A percentile compares a stretch with the other conserved stretches of the same genome.
These are phyloP conservation scores for Colletotrichum chrysophilum DNA, from an alignment of 2,329 filamentous ascomycete species.

Conservation along the genomic window DNA sequence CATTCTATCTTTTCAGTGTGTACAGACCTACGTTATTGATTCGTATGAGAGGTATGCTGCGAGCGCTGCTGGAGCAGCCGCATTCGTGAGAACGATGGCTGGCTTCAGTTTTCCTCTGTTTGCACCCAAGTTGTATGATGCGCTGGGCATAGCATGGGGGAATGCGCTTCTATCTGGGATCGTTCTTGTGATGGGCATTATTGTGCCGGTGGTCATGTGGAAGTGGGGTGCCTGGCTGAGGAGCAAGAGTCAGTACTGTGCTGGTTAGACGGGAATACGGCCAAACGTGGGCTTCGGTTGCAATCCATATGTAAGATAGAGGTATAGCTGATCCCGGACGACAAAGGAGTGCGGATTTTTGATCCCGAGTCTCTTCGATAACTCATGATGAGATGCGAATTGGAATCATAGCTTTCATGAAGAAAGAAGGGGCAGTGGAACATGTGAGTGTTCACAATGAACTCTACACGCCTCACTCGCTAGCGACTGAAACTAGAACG, in stretches of 20 bases:
- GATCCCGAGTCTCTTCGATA: neutral
- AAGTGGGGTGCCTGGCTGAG: slow-evolving; percentile 24
- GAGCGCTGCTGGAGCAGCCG: slow-evolving; percentile 35
- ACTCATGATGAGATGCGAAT: neutral
- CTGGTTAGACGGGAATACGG: neutral
- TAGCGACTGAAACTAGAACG: no score
- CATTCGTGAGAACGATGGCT: slow-evolving; percentile 58
- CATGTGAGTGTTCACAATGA: neutral
- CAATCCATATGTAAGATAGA: fast-evolving
- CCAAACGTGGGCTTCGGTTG: neutral
- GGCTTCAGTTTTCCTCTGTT: slow-evolving; percentile 66
- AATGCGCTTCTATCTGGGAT: slow-evolving; percentile 39
- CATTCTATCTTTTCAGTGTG: slow-evolving; percentile 61
- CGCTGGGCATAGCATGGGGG: slow-evolving; percentile 49
- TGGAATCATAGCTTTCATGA: neutral
- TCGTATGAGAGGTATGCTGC: slow-evolving; percentile 23
- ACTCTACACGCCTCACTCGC: neutral
- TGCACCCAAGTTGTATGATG: slow-evolving; percentile 47
- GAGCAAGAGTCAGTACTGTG: slow-evolving; percentile 22
- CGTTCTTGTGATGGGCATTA: slow-evolving; percentile 20
- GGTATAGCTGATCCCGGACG: neutral
- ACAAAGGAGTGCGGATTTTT: fast-evolving
- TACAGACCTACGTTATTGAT: slow-evolving; percentile 58
- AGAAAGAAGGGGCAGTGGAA: neutral
- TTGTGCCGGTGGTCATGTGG: slow-evolving; percentile 25